phyloP scores from a whole-genome alignment of 1,284 basidiomycete genomes.

The Moniliophthora roreri region DNA sequence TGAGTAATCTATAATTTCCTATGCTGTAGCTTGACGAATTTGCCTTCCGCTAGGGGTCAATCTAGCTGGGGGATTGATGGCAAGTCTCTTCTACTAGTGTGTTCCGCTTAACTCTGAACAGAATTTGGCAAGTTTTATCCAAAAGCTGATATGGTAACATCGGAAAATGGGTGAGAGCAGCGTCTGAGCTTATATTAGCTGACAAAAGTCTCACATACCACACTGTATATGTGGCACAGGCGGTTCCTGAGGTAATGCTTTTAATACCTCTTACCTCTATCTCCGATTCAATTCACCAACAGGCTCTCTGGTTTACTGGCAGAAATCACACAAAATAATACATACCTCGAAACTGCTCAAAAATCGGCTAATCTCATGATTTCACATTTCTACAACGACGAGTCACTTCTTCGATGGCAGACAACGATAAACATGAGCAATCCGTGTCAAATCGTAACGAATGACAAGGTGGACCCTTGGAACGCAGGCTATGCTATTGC shows the following conservation, averaged over 20 bases:
- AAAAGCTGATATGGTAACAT: neutral
- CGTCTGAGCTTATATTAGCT: neutral
- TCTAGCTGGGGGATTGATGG: neutral
- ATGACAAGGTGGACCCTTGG: neutral
- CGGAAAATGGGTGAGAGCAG: neutral
- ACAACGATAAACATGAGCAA: neutral
- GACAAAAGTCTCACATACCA: no score
- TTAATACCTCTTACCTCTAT: neutral
- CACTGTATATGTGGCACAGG: no score
- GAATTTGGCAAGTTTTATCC: neutral
- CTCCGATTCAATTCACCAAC: neutral
- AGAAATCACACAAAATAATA: constrained; percentile 2
- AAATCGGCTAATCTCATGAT: constrained; percentile 9
- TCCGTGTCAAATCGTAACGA: no score
- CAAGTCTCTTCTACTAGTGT: no score
- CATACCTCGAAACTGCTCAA: constrained; percentile 6
- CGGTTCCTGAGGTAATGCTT: no score
- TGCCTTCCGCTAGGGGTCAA: neutral
- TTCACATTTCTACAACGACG: neutral
- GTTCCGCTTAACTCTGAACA: no score
- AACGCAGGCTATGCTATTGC: constrained; percentile 12
- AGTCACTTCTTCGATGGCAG: neutral
- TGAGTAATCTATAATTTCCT: no score
- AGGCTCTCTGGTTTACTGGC: constrained; percentile 10
- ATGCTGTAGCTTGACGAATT: no score